Percentiles rank a stretch among this genome's conserved stretches.
Evolutionary conservation across 2,329 filamentous ascomycete species (phyloP).

Genomic region (Massarina eburnea): DNA sequence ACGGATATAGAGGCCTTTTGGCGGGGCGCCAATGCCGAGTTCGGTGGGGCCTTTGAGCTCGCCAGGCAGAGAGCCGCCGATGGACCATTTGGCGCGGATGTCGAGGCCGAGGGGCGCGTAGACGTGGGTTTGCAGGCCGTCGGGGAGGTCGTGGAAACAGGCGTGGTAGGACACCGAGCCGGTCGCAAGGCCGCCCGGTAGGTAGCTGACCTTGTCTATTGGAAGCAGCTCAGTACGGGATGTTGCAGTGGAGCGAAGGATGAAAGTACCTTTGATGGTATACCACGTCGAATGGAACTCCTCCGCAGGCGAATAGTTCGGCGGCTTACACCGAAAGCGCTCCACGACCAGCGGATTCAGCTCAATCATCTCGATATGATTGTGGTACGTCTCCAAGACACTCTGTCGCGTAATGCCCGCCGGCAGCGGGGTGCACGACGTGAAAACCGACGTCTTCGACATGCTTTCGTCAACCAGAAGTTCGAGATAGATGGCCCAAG

Average conservation of each 20-base stretch:
- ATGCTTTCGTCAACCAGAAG: conserved; percentile 56
- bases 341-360: conserved; percentile 81
- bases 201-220: conserved; percentile 71
- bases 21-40: conserved; percentile 65
- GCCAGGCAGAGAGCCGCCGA: conserved; percentile 71
- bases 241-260: neutral
- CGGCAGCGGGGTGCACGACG: conserved; percentile 77
- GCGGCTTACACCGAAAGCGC: conserved; percentile 68
- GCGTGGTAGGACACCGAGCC: conserved; percentile 76
- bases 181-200: conserved; percentile 66
- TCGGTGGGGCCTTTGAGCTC: conserved; percentile 68
- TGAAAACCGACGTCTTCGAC: conserved; percentile 72
- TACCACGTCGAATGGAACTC: conserved; percentile 78
- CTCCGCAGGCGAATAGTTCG: conserved; percentile 66
- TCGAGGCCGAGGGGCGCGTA: conserved; percentile 82
- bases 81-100: conserved; percentile 75
- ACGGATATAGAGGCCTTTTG: conserved; percentile 73
- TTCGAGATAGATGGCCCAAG: too few relatives aligned
- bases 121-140: conserved; percentile 78
- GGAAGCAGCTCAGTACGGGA: conserved; percentile 8
- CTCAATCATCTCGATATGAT: conserved; percentile 82
- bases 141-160: conserved; percentile 73
- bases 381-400: conserved; percentile 75
- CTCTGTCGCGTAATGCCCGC: conserved; percentile 65
- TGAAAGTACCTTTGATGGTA: conserved; percentile 43